A percentile compares a stretch with the other conserved stretches of the same genome.
phyloP scores from a whole-genome alignment of 2,329 filamentous ascomycete genomes.

The Botrytis elliptica region DNA sequence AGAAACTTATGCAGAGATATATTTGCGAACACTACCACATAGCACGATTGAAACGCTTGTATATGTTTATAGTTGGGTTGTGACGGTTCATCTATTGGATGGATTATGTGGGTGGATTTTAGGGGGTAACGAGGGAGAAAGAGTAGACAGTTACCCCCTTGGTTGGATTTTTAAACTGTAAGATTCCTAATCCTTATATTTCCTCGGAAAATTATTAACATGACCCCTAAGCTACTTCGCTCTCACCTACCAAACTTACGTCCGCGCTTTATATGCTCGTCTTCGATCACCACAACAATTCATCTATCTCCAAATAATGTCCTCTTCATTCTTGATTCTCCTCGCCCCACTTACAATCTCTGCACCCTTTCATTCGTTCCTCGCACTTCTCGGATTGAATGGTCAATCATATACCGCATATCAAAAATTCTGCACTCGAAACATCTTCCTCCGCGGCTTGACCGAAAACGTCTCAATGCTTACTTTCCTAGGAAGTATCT shows the following conservation, averaged over 20 bases:
- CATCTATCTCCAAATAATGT: slow-evolving; percentile 62
- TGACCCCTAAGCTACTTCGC: slow-evolving; percentile 52
- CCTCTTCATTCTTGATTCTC: slow-evolving; percentile 61
- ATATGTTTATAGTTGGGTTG: slow-evolving; percentile 70
- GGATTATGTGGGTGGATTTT: slow-evolving; percentile 65
- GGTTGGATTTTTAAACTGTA: slow-evolving; percentile 70
- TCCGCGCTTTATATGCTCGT: slow-evolving; percentile 66
- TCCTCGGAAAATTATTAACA: slow-evolving; percentile 11
- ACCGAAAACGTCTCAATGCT: slow-evolving; percentile 68
- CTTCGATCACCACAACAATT: slow-evolving; percentile 65
- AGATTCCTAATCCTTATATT: slow-evolving; percentile 31
- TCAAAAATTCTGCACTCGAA: slow-evolving; percentile 64
- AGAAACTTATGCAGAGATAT: slow-evolving; percentile 68
- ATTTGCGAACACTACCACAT: slow-evolving; percentile 64
- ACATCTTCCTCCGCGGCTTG: slow-evolving; percentile 66
- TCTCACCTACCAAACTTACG: slow-evolving; percentile 70
- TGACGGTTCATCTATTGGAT: slow-evolving; percentile 64
- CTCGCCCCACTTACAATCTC: slow-evolving; percentile 65
- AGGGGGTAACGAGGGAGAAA: slow-evolving; percentile 62
- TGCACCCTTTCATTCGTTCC: slow-evolving; percentile 53
- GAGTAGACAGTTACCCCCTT: slow-evolving; percentile 67
- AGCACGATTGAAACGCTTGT: slow-evolving; percentile 65
- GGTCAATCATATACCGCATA: slow-evolving; percentile 61
- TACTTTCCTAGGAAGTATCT: slow-evolving; percentile 63
- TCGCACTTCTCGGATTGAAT: slow-evolving; percentile 55